phyloP scores from a whole-genome alignment of 2,329 filamentous ascomycete species.

The Bertia moriformis region DNA sequence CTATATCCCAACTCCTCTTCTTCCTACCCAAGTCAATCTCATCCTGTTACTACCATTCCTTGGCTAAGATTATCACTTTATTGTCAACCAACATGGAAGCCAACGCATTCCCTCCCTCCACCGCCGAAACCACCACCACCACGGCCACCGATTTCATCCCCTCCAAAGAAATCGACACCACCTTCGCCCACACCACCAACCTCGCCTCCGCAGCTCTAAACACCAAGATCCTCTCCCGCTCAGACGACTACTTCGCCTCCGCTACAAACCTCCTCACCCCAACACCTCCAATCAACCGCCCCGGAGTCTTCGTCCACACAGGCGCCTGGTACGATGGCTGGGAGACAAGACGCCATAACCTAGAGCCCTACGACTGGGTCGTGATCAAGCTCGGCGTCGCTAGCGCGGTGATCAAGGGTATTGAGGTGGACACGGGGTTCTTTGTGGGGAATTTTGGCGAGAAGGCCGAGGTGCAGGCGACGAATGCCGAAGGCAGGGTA shows the following conservation, averaged over 20 bases:
- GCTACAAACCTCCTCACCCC: slow-evolving; percentile 43
- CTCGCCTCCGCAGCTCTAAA: slow-evolving; percentile 27
- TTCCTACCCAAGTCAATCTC: no score
- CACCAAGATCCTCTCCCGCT: slow-evolving; percentile 35
- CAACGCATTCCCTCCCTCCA: no score
- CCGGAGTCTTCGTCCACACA: slow-evolving; percentile 41
- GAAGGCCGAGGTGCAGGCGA: slow-evolving; percentile 20
- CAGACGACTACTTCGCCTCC: slow-evolving; percentile 46
- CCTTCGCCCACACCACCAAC: slow-evolving; percentile 37
- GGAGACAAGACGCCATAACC: slow-evolving; percentile 48
- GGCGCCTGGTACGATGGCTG: slow-evolving; percentile 53
- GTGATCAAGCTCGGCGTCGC: slow-evolving; percentile 40
- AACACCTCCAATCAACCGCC: slow-evolving; percentile 35
- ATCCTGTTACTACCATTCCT: no score
- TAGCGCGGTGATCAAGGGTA: slow-evolving; percentile 18
- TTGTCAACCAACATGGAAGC: no score
- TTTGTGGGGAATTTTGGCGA: slow-evolving; percentile 29
- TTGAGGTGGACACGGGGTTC: slow-evolving; percentile 26
- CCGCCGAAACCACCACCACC: background rate
- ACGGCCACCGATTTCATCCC: slow-evolving; percentile 19
- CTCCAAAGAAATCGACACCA: slow-evolving; percentile 31
- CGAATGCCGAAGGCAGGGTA: slow-evolving; percentile 9
- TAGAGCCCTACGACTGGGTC: slow-evolving; percentile 40
- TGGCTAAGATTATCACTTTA: no score
- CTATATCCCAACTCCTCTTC: no score